These are phyloP conservation scores for Wickerhamomyces sydowiorum DNA, from an alignment of 805 yeast species.

Conservation along the genomic window DNA sequence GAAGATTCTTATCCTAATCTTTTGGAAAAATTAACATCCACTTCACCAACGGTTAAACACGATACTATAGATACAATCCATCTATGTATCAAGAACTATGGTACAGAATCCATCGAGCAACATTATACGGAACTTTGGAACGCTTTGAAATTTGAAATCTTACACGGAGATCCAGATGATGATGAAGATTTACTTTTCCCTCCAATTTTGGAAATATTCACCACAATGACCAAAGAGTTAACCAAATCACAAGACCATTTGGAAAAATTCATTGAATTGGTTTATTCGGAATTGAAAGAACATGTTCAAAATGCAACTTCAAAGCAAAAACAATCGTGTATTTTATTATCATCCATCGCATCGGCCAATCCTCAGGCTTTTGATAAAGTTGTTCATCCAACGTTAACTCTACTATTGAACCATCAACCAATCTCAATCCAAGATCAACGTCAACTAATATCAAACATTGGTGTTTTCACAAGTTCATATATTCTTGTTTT, in stretches of 20 bases:
- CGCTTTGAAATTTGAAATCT: constrained; percentile 81
- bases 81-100: constrained; percentile 49
- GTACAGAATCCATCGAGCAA: constrained; percentile 39
- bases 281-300: constrained; percentile 46
- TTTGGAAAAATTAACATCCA: constrained; percentile 72
- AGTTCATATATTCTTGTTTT: constrained; percentile 44
- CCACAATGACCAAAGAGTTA: constrained; percentile 35
- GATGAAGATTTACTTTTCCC: constrained; percentile 36
- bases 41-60: constrained; percentile 64
- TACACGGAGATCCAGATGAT: constrained; percentile 65
- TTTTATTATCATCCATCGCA: constrained; percentile 52
- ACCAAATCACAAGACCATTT: constrained; percentile 25
- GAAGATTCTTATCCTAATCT: constrained; percentile 72
- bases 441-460: constrained; percentile 54
- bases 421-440: constrained; percentile 39
- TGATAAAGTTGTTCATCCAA: constrained; percentile 40
- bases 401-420: constrained; percentile 38
- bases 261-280: constrained; percentile 33
- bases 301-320: constrained; percentile 36
- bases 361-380: constrained; percentile 40
- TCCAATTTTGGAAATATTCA: constrained; percentile 39
- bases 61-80: constrained; percentile 67
- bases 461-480: constrained; percentile 53
- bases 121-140: constrained; percentile 81
- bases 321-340: constrained; percentile 58